Percentiles rank a stretch among this genome's conserved stretches.
These are phyloP conservation scores for Taphrina pruni DNA, from an alignment of 1,139 yeast species.

Conservation along the genomic window DNA sequence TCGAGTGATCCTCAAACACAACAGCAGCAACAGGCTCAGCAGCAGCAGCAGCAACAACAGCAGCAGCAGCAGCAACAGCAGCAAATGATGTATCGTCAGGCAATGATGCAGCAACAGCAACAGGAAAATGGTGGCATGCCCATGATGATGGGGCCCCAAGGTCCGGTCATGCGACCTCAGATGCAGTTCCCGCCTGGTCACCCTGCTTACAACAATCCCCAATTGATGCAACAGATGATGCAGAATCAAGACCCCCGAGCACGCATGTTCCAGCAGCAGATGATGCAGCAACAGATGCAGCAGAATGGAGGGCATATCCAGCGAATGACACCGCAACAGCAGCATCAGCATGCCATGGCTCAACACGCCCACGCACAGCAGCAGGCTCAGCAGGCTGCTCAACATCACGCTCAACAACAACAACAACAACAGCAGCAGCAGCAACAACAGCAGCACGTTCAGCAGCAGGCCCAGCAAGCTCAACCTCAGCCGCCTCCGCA, in stretches of 20 bases:
- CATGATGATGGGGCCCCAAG: slow-evolving; percentile 42
- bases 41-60: slow-evolving; percentile 23
- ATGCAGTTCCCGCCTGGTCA: slow-evolving; percentile 39
- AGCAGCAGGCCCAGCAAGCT: slow-evolving; percentile 45
- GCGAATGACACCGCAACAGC: slow-evolving; percentile 46
- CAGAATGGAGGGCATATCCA: slow-evolving; percentile 49
- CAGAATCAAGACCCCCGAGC: slow-evolving; percentile 36
- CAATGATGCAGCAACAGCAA: slow-evolving; percentile 40
- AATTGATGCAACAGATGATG: slow-evolving; percentile 41
- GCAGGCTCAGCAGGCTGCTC: slow-evolving; percentile 42
- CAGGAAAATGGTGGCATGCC: slow-evolving; percentile 39
- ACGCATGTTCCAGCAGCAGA: slow-evolving; percentile 35
- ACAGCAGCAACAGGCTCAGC: slow-evolving; percentile 16
- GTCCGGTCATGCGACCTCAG: slow-evolving; percentile 41
- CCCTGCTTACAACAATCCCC: slow-evolving; percentile 39
- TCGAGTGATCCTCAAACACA: slow-evolving; percentile 18
- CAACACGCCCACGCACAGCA: slow-evolving; percentile 38
- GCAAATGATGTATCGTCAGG: slow-evolving; percentile 41
- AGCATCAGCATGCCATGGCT: slow-evolving; percentile 41
- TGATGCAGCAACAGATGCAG: slow-evolving; percentile 38
- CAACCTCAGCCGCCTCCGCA: slow-evolving; percentile 36
- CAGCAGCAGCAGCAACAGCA: slow-evolving; percentile 33
- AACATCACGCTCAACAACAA: slow-evolving; percentile 46
- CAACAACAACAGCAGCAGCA: slow-evolving; percentile 45
- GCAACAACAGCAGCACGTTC: slow-evolving; percentile 43